Conservation (phyloP, 176 grass and related monocot genomes). For the Carex pumila region DNA sequence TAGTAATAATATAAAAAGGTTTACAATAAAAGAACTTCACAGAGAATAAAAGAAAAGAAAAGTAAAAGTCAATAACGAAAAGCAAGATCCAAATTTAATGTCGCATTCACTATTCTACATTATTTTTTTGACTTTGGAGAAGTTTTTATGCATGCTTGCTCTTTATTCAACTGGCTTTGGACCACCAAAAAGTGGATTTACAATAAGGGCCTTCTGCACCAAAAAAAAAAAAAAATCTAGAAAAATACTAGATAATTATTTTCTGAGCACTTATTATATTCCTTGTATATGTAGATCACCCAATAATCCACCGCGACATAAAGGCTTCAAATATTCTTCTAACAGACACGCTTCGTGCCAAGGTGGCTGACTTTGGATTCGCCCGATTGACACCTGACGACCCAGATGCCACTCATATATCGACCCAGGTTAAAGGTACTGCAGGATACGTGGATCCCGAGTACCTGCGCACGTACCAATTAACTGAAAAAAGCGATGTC, state of each 20-base stretch:
- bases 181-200: neutral
- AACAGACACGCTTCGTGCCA: constrained; percentile 58
- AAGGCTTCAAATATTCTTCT: constrained; percentile 91
- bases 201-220: neutral
- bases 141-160: neutral
- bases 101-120: neutral
- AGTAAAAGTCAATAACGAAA: neutral
- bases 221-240: neutral
- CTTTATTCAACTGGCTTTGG: neutral
- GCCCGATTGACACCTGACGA: constrained; percentile 50
- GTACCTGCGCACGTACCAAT: constrained; percentile 73
- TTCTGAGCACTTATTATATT: neutral
- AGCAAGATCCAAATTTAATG: neutral
- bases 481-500: constrained; percentile 89
- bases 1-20: neutral
- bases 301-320: constrained; percentile 96
- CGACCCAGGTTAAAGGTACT: constrained; percentile 85
- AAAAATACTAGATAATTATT: neutral
- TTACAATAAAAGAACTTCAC: neutral
- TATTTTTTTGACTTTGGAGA: neutral
- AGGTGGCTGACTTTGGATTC: constrained; percentile 84
- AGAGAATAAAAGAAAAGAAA: neutral
- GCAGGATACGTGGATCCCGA: constrained; percentile 88
- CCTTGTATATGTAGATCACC: constrained; percentile 41
- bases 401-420: constrained; percentile 64